phyloP scores from a whole-genome alignment of 805 yeast species.

The Kodamaea neixiangensis region DNA sequence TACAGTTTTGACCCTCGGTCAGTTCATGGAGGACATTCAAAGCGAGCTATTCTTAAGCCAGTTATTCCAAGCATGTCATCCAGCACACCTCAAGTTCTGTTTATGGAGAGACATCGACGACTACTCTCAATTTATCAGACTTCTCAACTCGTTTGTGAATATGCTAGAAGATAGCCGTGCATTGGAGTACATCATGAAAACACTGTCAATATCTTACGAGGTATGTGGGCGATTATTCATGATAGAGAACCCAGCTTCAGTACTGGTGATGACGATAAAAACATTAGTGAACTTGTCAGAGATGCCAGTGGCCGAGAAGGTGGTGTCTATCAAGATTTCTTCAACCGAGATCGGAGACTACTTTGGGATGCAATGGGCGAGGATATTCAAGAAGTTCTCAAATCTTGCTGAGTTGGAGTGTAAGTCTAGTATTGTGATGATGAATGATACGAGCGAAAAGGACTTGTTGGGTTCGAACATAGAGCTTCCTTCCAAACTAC shows the following conservation, averaged over 20 bases:
- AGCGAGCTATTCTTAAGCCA: not conserved
- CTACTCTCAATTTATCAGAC: conserved; percentile 6
- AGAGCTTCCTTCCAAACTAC: conserved; percentile 28
- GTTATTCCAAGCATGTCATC: not conserved
- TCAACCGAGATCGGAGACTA: conserved; percentile 38
- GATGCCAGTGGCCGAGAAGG: conserved; percentile 13
- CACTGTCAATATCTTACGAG: conserved; percentile 23
- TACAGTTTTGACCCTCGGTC: not conserved
- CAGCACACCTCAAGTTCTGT: conserved; percentile 2
- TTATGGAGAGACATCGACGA: conserved; percentile 6
- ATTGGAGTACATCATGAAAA: conserved; percentile 17
- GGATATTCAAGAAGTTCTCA: conserved; percentile 26
- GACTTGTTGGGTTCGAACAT: conserved; percentile 23
- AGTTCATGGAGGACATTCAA: not conserved
- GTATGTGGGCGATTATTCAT: conserved; percentile 30
- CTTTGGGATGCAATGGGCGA: conserved; percentile 34
- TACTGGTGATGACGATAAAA: conserved; percentile 30
- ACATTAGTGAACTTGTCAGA: conserved; percentile 20
- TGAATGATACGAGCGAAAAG: conserved; percentile 16
- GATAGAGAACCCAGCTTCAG: conserved; percentile 34
- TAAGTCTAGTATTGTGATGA: conserved; percentile 16
- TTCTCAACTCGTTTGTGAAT: conserved; percentile 5
- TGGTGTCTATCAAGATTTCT: conserved; percentile 24
- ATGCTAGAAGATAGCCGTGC: not conserved
- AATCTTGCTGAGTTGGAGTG: conserved; percentile 20